Base-by-base conservation (phyloP, 805 yeast species). In the Pichia insulana region DNA sequence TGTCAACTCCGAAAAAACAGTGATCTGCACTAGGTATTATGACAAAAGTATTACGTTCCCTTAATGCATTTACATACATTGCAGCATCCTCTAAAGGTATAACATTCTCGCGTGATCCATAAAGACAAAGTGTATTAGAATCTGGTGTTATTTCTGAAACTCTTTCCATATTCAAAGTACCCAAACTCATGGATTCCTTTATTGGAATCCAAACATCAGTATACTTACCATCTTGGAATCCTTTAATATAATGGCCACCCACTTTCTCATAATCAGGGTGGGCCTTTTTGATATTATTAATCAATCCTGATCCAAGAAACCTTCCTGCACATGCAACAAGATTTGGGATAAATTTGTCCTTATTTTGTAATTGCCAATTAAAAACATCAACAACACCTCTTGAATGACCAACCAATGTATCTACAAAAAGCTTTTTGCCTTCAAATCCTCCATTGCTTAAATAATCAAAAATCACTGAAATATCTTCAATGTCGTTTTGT, bases 331-430 rank as follows among this genome's bases (percentile, higher is more conserved):
- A 77, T 50, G 85, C 85, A 53, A 87, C 65, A 50, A 89, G 55
- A 43, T 70, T 71, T 1, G 89, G 88, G 2, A 83, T 75, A 30
- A 43, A 43, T 1, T 37, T 31, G 3, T 56, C 61, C 31, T 61
- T 42, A 20, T 66, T 61, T 31, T 60, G 43, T 28, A 74, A 45
- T 3, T 81, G 80, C 83, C 89, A 89, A 42, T 73, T 64, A 53
- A 85, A 79, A 79, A 80, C 76, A 5, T 89, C 80, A 22, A 83
- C 71, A 4, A 76, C 70, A 9, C 95, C 96, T 45, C 96, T 68
- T 0, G 95, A 85, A 59, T 89, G 97, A 3, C 78, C 82, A 26
- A 84, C 71, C 4, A 88, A 64, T 1, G 83, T 65, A 41, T 74
- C 72, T 17, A 83, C 59, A 3, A 71, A 59, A 41, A 78, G 65